Base-by-base conservation (phyloP, 1,284 basidiomycete species). In the Kalmanozyma brasiliensis region DNA sequence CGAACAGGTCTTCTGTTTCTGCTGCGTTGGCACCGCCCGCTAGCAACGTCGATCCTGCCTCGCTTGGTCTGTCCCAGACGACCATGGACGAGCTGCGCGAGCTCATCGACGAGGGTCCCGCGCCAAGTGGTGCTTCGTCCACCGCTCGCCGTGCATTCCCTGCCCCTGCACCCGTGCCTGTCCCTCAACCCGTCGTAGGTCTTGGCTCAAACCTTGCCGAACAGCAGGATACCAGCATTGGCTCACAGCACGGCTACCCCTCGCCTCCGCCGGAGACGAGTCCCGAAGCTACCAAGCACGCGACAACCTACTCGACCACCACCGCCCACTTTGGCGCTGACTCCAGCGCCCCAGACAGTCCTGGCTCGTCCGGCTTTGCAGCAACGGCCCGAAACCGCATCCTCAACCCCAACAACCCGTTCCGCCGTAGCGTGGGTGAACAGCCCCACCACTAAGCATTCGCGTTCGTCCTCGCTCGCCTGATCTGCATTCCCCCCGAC, bases 71-170 rank as follows among this genome's bases (percentile, higher is more conserved):
- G 6, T 74, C 74, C 1, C 52, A 60, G 17, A 60, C 47, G n/a
- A 74, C 60, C 40, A 61, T 77, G 49, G 68, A 73, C 40, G 76
- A 77, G 53, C 55, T 77, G 20, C 53, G 72, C 20, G 76, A 77
- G 49, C 44, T 77, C 11, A 68, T 77, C 19, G 76, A 77, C 8
- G 76, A 56, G 7, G 73, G 33, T 5, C 55, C 51, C 29, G 53
- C 51, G 11, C 51, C 45, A 16, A 44, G n/a, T n/a, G 49, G 49
- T 2, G 16, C 20, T 3, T 35, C 63, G 13, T 35, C 46, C 3
- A 19, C 45, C 14, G 23, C 48, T 14, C 11, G n/a, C 26, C 60
- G 61, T n/a, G n/a, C n/a, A n/a, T n/a, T n/a, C 8, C 38, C 38
- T 3, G 24, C 58, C 1, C 62, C 67, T 2, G 58, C 53, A 3